A percentile compares a stretch with the other conserved stretches of the same genome.
phyloP scores from a whole-genome alignment of 495 filamentous ascomycete genomes.

The Hypoxylon lienhwacheense region DNA sequence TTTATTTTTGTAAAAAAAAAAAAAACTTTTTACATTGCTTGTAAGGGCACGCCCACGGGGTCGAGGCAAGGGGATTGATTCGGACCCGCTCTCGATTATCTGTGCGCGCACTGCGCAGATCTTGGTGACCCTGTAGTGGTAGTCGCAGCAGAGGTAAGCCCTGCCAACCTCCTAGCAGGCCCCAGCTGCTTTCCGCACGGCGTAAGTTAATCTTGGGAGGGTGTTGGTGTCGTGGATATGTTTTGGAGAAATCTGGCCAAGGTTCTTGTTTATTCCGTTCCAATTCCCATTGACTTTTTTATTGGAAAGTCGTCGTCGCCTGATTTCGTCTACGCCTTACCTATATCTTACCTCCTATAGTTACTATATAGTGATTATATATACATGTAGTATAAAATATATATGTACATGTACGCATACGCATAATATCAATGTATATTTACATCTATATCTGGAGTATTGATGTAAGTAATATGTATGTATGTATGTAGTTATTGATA shows the following conservation, averaged over 20 bases:
- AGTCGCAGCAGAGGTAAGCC: slow-evolving; percentile 34
- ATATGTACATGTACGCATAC: too few relatives aligned
- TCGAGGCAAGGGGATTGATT: slow-evolving; percentile 22
- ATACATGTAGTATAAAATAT: too few relatives aligned
- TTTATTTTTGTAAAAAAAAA: too few relatives aligned
- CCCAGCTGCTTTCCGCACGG: slow-evolving; percentile 34
- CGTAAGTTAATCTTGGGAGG: slow-evolving; percentile 34
- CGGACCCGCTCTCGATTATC: slow-evolving; percentile 36
- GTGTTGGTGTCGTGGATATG: slow-evolving; percentile 35
- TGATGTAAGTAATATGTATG: too few relatives aligned
- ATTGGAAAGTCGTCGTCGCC: slow-evolving; percentile 28
- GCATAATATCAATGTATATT: too few relatives aligned
- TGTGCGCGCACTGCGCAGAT: slow-evolving; percentile 33
- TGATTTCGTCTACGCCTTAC: slow-evolving; percentile 32
- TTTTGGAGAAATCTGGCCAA: slow-evolving; percentile 31
- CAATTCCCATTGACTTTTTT: too few relatives aligned
- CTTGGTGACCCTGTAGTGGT: slow-evolving; percentile 35
- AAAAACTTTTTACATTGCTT: too few relatives aligned
- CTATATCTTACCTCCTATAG: slow-evolving; percentile 20
- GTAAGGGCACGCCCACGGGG: slow-evolving; percentile 31
- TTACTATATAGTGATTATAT: too few relatives aligned
- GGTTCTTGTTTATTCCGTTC: slow-evolving; percentile 20
- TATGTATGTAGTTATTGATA: too few relatives aligned
- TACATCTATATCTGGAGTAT: too few relatives aligned
- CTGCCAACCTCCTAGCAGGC: slow-evolving; percentile 34